Percentiles rank a stretch among this genome's conserved stretches.
Conservation (phyloP, 768 basidiomycete genomes). For the Lactarius sanguifluus region DNA sequence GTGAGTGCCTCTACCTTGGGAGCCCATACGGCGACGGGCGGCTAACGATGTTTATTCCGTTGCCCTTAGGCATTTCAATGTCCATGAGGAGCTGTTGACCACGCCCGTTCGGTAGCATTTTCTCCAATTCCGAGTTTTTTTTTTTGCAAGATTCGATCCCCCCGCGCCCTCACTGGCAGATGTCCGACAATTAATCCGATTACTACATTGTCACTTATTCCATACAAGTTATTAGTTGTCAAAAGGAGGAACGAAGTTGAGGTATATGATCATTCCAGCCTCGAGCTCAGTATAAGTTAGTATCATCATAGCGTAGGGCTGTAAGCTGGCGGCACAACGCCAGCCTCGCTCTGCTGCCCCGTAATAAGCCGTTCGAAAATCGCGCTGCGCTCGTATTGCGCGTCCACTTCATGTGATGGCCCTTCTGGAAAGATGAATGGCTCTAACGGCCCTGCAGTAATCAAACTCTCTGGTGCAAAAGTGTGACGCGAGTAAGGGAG, state of each 20-base stretch:
- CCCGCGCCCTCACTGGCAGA: neutral
- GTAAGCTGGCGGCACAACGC: constrained; percentile 84
- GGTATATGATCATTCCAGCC: neutral
- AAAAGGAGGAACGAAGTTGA: neutral
- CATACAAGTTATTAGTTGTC: neutral
- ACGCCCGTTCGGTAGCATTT: constrained; percentile 25
- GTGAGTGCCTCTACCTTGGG: constrained; percentile 43
- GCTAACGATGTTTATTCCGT: neutral
- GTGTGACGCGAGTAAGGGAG: neutral
- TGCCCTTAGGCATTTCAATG: constrained; percentile 47
- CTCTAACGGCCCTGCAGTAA: neutral
- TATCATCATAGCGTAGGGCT: constrained; percentile 28
- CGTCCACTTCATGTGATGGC: constrained; percentile 35
- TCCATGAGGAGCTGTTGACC: constrained; percentile 49
- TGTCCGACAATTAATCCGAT: neutral
- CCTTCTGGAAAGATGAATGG: constrained; percentile 7
- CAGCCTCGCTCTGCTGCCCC: constrained; percentile 77
- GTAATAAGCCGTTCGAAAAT: constrained; percentile 75
- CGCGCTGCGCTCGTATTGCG: constrained; percentile 42
- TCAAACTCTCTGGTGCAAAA: neutral
- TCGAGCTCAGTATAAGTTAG: neutral
- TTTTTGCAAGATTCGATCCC: neutral
- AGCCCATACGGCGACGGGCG: neutral
- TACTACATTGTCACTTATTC: neutral
- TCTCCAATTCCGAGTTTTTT: neutral